phyloP scores from a whole-genome alignment of 2,329 filamentous ascomycete species.

The Cladorrhinum sp. region DNA sequence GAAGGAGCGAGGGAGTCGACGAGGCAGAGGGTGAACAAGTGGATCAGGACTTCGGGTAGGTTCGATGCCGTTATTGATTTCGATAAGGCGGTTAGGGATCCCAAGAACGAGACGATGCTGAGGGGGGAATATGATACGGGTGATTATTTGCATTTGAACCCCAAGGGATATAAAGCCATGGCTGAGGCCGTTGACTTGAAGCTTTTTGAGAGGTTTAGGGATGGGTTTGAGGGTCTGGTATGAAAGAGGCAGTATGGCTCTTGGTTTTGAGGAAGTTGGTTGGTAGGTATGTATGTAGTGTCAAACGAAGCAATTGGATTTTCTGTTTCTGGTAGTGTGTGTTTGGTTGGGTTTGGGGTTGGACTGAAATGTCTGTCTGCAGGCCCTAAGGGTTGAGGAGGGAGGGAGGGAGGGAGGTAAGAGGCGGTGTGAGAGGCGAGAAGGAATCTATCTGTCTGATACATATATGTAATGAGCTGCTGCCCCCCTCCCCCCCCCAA shows the following conservation, averaged over 20 bases:
- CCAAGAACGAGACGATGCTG: conserved; percentile 43
- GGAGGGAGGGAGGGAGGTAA: background rate
- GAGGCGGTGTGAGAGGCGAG: background rate
- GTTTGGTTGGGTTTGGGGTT: background rate
- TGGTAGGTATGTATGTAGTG: no score
- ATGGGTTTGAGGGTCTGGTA: conserved; percentile 27
- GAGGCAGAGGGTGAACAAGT: conserved; percentile 54
- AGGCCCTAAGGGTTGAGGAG: background rate
- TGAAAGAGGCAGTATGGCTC: background rate
- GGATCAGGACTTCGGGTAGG: conserved; percentile 51
- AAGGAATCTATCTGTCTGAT: background rate
- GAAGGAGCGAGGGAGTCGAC: conserved; percentile 51
- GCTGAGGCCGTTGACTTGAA: conserved; percentile 52
- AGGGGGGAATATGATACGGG: conserved; percentile 50
- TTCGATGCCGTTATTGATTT: conserved; percentile 65
- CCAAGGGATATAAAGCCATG: conserved; percentile 53
- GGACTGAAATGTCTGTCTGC: background rate
- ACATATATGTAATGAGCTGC: no score
- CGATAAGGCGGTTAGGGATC: conserved; percentile 52
- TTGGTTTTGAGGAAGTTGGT: no score
- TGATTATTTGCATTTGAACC: conserved; percentile 59
- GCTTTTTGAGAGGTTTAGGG: conserved; percentile 42
- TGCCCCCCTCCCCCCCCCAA: no score
- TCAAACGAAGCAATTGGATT: background rate
- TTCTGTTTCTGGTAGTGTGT: background rate